phyloP scores from a whole-genome alignment of 768 basidiomycete genomes.

The Mrakia frigida region DNA sequence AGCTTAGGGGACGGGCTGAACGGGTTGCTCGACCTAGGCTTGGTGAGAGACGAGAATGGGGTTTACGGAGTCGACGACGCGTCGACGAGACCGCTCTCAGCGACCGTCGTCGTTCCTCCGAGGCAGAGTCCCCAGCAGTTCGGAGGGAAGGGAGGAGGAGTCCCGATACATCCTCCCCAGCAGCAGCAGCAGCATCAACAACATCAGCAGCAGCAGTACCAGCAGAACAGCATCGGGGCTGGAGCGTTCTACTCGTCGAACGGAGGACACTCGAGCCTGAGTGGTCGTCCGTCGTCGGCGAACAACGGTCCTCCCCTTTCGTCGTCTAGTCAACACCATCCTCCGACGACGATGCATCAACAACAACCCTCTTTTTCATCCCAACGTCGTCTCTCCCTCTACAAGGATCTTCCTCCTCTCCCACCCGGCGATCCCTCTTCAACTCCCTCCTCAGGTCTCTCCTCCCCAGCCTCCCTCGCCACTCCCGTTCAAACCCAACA shows the following conservation, averaged over 20 bases:
- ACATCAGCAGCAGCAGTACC: not conserved
- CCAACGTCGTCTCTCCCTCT: not conserved
- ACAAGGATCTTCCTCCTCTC: constrained; percentile 28
- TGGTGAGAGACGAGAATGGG: constrained; percentile 5
- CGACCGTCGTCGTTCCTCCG: not conserved
- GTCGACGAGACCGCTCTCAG: not conserved
- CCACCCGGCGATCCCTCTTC: constrained; percentile 3
- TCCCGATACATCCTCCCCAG: not conserved
- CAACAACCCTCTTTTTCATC: not conserved
- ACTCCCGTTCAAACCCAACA: not conserved
- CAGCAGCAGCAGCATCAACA: not conserved
- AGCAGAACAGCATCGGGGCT: not conserved
- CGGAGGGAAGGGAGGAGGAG: not conserved
- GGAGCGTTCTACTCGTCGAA: not conserved
- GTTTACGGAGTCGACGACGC: not conserved
- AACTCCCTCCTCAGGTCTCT: not conserved
- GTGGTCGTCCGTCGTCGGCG: not conserved
- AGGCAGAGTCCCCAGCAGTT: not conserved
- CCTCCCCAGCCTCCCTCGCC: not conserved
- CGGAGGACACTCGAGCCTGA: not conserved
- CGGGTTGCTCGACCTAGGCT: not conserved
- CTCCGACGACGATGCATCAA: not conserved
- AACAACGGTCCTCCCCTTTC: not conserved
- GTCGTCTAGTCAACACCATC: not conserved
- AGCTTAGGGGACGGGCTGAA: not conserved